Evolutionary conservation across 164 flowering plant genomes (phyloP), one percentile per base, ranked within the genome.

Genomic region (Stephania japonica): DNA sequence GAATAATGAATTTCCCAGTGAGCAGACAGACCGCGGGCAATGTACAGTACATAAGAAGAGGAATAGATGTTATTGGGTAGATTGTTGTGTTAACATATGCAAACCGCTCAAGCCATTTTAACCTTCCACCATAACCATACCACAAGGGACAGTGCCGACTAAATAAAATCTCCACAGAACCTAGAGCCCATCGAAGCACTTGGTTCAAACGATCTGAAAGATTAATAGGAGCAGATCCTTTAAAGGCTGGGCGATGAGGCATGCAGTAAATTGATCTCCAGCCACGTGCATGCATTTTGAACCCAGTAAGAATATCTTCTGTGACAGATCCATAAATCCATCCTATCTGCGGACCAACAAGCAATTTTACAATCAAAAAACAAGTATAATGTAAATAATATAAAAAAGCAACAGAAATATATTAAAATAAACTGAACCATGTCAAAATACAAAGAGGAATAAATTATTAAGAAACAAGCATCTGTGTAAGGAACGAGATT

Each of bases 301-400:
- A 80, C 38, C 82, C 82, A 3, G 80, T 80, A 24, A 80, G 72
- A 50, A 80, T 77, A 64, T 80, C 82, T 68, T 80, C 82, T 19
- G 82, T 80, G 42, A 80, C 75, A 47, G 82, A 80, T 44, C 82
- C 82, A 66, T 80, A 80, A 12, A 80, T 80, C 82, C 82, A 80
- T 5, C 82, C 82, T 23, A 80, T 71, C 80, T 75, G 67, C 69
- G 41, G 69, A 67, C 44, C 8, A 44, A 43, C 59, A 50, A 6
- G 19, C 23, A 14, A 5, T 56, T 1, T 12, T 53, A 18, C n/a
- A 18, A 18, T 56, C 23, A 56, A 56, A 56, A 11, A 56, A 56
- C 62, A 18, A 56, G n/a, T 0, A 18, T 53, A 53, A 21, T 14
- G n/a, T 6, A 13, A 6, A 56, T 56, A 56, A 16, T 18, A 23